These are phyloP conservation scores for Penicillium cinerascens DNA, from an alignment of 495 filamentous ascomycete species.

Conservation along the genomic window DNA sequence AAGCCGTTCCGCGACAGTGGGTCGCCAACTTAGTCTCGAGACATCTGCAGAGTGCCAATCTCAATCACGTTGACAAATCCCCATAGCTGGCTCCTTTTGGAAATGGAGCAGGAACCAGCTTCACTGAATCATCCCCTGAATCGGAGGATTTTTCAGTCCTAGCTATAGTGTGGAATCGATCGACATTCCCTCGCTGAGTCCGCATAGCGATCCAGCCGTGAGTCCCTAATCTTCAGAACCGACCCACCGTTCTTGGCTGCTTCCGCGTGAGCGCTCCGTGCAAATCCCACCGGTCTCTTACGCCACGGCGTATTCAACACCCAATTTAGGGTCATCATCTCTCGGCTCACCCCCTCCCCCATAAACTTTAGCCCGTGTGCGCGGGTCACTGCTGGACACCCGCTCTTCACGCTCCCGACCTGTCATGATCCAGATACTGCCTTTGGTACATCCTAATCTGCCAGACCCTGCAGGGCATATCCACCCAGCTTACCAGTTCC, in stretches of 20 bases:
- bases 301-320: constrained; percentile 9
- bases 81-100: neutral
- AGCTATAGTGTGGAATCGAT: constrained; percentile 9
- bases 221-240: constrained; percentile 9
- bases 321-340: constrained; percentile 4
- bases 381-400: constrained; percentile 12
- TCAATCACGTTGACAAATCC: constrained; percentile 11
- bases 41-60: constrained; percentile 21
- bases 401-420: constrained; percentile 7
- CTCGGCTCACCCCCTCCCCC: neutral
- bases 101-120: no score
- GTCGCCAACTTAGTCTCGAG: constrained; percentile 9
- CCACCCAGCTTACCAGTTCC: constrained; percentile 5
- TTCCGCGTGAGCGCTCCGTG: constrained; percentile 15
- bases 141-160: constrained; percentile 11
- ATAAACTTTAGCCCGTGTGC: constrained; percentile 17
- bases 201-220: constrained; percentile 14
- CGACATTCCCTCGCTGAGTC: constrained; percentile 1
- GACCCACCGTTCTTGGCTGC: constrained; percentile 25
- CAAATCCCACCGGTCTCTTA: constrained; percentile 16
- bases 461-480: constrained; percentile 17
- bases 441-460: constrained; percentile 1
- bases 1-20: constrained; percentile 4
- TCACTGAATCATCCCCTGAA: no score
- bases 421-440: constrained; percentile 13